These are phyloP conservation scores for Lunasporangiospora selenospora DNA, from an alignment of 192 early-diverging fungal species.

Conservation along the genomic window DNA sequence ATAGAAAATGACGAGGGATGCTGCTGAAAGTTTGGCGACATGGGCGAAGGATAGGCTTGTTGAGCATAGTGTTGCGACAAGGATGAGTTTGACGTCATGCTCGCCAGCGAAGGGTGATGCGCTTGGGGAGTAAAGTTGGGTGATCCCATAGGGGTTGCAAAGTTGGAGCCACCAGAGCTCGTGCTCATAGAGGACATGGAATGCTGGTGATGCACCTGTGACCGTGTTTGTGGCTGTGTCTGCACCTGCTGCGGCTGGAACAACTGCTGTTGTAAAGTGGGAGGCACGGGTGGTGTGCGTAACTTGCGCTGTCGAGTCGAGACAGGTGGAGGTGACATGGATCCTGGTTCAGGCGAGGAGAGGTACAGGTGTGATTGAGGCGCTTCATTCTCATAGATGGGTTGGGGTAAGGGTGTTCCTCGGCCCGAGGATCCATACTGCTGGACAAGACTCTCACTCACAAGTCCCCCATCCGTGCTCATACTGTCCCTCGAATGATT, in stretches of 20 bases:
- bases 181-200: conserved; percentile 26
- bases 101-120: conserved; percentile 12
- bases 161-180: conserved; percentile 31
- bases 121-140: conserved; percentile 7
- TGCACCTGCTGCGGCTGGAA: no score
- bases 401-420: background rate
- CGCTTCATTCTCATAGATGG: background rate
- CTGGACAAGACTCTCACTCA: conserved; percentile 21
- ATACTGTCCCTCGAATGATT: conserved; percentile 30
- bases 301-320: conserved; percentile 19
- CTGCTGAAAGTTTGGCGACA: conserved; percentile 14
- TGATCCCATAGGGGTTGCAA: conserved; percentile 4
- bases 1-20: conserved; percentile 1
- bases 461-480: conserved; percentile 28
- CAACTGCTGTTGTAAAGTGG: conserved; percentile 14
- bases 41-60: conserved; percentile 13
- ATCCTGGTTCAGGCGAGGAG: conserved; percentile 14
- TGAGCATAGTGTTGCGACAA: conserved; percentile 13
- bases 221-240: no score
- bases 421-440: no score
- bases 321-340: background rate
- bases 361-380: conserved; percentile 11
- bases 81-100: conserved; percentile 12
- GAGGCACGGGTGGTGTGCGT: conserved; percentile 19
- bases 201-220: no score